These are phyloP conservation scores for Magnolia officinalis DNA, from an alignment of 164 flowering plant species.

Conservation along the genomic window DNA sequence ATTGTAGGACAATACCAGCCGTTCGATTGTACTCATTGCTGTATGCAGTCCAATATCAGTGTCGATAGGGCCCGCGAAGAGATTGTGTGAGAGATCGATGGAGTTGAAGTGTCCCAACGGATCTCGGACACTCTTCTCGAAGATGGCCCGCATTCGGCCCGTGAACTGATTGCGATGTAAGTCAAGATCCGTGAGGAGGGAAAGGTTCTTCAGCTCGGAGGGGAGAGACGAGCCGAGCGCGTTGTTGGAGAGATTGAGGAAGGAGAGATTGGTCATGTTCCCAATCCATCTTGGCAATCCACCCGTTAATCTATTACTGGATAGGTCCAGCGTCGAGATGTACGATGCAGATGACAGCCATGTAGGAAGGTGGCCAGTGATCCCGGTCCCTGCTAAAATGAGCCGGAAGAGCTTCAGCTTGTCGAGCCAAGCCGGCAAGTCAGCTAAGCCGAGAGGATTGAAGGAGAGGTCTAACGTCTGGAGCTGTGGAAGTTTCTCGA, in stretches of 20 bases:
- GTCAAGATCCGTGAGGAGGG: conserved; percentile 50
- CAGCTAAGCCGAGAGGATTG: conserved; percentile 47
- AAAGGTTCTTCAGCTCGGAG: conserved; percentile 40
- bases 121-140: conserved; percentile 27
- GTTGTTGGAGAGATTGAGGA: conserved; percentile 69
- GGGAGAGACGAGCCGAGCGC: conserved; percentile 53
- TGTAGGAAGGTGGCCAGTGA: conserved; percentile 43
- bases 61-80: conserved; percentile 47
- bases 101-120: conserved; percentile 48
- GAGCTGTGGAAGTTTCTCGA: conserved; percentile 28
- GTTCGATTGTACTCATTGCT: conserved; percentile 28
- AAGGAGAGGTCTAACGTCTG: conserved; percentile 56
- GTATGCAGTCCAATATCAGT: conserved; percentile 26
- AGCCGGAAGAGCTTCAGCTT: conserved; percentile 37
- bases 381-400: conserved; percentile 52
- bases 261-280: conserved; percentile 55
- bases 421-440: conserved; percentile 44
- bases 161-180: conserved; percentile 59
- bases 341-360: conserved; percentile 45
- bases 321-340: conserved; percentile 51
- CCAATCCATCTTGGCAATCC: conserved; percentile 62
- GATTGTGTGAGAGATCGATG: conserved; percentile 52
- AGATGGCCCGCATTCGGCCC: conserved; percentile 30
- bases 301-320: conserved; percentile 53
- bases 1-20: conserved; percentile 43